phyloP scores from a whole-genome alignment of 2,329 filamentous ascomycete genomes.

The Sarocladiaceae sp. region DNA sequence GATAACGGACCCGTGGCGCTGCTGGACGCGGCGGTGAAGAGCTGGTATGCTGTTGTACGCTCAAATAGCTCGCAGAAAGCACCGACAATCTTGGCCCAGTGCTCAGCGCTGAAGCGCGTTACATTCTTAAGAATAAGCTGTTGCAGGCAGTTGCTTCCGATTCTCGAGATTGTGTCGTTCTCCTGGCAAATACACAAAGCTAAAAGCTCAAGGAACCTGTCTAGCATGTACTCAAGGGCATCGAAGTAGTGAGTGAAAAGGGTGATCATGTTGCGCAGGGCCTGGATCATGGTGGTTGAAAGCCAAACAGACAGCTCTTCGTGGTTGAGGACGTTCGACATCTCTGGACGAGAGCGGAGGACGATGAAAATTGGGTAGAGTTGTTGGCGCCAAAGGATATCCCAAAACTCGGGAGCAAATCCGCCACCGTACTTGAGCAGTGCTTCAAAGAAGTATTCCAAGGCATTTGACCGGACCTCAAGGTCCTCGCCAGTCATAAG shows the following conservation, averaged over 20 bases:
- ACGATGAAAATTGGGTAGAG: constrained; percentile 99
- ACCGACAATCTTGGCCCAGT: constrained; percentile 93
- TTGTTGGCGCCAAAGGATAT: constrained; percentile 94
- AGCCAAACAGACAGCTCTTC: constrained; percentile 98
- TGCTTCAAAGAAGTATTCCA: constrained; percentile 96
- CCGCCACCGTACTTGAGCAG: constrained; percentile 85
- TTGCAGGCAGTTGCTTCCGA: constrained; percentile 96
- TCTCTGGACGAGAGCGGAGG: constrained; percentile 90
- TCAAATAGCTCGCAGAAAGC: constrained; percentile 96
- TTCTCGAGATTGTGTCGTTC: constrained; percentile 96
- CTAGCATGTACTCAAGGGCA: constrained; percentile 93
- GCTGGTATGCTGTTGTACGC: constrained; percentile 86
- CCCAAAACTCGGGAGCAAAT: constrained; percentile 95
- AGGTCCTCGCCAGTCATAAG: constrained; percentile 98
- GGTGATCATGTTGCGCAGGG: constrained; percentile 95
- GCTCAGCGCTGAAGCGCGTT: constrained; percentile 76
- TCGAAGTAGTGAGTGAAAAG: constrained; percentile 99
- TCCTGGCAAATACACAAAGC: constrained; percentile 98
- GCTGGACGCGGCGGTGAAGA: constrained; percentile 78
- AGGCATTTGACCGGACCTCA: constrained; percentile 83
- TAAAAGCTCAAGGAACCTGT: constrained; percentile 91
- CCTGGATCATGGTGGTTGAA: constrained; percentile 99
- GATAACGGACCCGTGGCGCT: constrained; percentile 48
- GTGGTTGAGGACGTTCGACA: constrained; percentile 91
- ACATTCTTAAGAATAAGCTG: constrained; percentile 97